Conservation (phyloP, 495 filamentous ascomycete genomes). For the Parmelia sp. region DNA sequence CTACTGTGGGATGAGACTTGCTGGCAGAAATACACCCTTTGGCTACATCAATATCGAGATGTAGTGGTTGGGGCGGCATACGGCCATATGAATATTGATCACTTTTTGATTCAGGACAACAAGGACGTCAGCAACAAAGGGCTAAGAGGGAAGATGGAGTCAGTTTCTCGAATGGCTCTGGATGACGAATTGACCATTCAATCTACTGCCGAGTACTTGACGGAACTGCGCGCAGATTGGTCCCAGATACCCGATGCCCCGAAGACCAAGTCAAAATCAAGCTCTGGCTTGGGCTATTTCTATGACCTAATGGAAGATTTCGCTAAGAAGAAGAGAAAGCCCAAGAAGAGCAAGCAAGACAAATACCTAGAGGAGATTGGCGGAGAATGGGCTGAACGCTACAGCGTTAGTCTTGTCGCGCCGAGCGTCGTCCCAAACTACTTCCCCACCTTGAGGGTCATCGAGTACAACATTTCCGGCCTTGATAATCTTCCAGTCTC, state of each 20-base stretch:
- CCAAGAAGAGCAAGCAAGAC: conserved; percentile 42
- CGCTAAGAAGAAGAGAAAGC: conserved; percentile 37
- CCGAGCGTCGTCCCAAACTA: conserved; percentile 91
- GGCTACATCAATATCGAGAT: conserved; percentile 84
- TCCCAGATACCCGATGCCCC: conserved; percentile 61
- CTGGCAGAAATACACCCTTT: conserved; percentile 96
- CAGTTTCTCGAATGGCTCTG: conserved; percentile 14
- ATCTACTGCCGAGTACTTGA: conserved; percentile 70
- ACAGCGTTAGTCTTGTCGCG: conserved; percentile 67
- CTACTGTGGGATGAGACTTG: conserved; percentile 86
- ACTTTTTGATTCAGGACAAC: conserved; percentile 90
- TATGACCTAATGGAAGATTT: conserved; percentile 8
- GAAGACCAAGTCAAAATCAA: conserved; percentile 10
- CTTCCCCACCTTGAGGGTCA: conserved; percentile 77
- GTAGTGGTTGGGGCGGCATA: conserved; percentile 73
- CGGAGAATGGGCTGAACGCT: conserved; percentile 77
- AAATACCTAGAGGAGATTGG: conserved; percentile 61
- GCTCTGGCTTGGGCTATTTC: conserved; percentile 9
- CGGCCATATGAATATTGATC: conserved; percentile 98
- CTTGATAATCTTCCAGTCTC: conserved; percentile 43
- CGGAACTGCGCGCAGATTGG: conserved; percentile 72
- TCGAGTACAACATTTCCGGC: conserved; percentile 91
- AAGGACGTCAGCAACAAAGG: conserved; percentile 58
- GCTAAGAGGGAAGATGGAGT: conserved; percentile 33
- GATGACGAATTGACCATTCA: conserved; percentile 49